Evolutionary conservation across 139 green algal genomes (phyloP).

Genomic region (Chlamydomonas schloesseri): DNA sequence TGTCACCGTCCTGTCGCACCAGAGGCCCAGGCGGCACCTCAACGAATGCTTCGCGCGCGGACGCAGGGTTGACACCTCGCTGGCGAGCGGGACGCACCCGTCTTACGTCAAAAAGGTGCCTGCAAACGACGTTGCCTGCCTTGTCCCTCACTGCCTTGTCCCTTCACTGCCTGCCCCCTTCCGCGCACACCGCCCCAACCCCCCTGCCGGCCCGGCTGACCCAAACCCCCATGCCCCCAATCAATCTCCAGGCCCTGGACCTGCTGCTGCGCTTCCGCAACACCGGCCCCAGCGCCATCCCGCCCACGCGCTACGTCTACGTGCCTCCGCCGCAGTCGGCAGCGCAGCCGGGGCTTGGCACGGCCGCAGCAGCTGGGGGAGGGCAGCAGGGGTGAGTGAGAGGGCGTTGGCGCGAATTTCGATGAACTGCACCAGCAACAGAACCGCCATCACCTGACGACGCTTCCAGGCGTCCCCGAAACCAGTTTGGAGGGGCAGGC

Average conservation of each 20-base stretch:
- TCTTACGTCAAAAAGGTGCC: conserved; percentile 18
- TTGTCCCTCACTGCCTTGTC: too few species aligned
- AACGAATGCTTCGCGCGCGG: too few species aligned
- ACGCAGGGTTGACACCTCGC: neutral
- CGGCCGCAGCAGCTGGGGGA: neutral
- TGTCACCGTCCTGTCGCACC: neutral
- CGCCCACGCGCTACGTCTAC: conserved; percentile 7
- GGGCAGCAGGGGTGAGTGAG: neutral
- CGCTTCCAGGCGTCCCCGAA: too few species aligned
- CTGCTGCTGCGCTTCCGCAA: conserved; percentile 7
- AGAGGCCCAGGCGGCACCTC: neutral
- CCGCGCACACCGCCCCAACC: too few species aligned
- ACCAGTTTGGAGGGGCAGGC: too few species aligned
- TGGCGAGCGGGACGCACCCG: neutral
- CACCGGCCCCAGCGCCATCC: neutral
- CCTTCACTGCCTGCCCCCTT: too few species aligned
- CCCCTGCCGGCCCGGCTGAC: too few species aligned
- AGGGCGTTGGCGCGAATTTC: neutral
- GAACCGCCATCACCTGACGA: too few species aligned
- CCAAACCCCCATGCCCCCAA: neutral
- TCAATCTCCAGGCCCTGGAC: neutral
- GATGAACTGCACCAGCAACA: too few species aligned
- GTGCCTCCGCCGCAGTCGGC: neutral
- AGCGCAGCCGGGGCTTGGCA: neutral
- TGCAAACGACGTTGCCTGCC: neutral